These are phyloP conservation scores for Haplographium delicatum DNA, from an alignment of 495 filamentous ascomycete genomes.

Conservation along the genomic window DNA sequence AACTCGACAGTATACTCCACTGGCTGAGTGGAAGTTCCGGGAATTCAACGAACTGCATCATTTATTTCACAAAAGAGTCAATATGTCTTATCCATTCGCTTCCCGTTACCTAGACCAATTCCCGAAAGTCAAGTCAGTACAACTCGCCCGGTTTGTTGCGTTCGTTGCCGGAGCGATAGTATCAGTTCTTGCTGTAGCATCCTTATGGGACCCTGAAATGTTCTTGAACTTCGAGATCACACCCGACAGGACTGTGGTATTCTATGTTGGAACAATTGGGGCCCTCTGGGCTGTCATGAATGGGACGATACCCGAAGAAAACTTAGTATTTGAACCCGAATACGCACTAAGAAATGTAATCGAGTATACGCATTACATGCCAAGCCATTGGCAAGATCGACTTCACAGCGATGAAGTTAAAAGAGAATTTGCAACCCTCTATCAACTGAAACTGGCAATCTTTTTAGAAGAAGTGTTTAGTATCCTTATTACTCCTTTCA, in stretches of 20 bases:
- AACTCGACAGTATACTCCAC: slow-evolving; percentile 81
- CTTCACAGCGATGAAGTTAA: slow-evolving; percentile 83
- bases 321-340: slow-evolving; percentile 86
- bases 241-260: slow-evolving; percentile 72
- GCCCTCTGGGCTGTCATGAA: slow-evolving; percentile 75
- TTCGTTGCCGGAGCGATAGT: slow-evolving; percentile 83
- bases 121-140: slow-evolving; percentile 86
- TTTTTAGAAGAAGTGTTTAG: slow-evolving; percentile 90
- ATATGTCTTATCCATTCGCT: slow-evolving; percentile 94
- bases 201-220: slow-evolving; percentile 81
- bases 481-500: slow-evolving; percentile 85
- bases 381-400: slow-evolving; percentile 79
- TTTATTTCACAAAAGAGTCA: slow-evolving; percentile 78
- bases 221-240: slow-evolving; percentile 91
- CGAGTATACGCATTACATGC: slow-evolving; percentile 85
- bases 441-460: slow-evolving; percentile 82
- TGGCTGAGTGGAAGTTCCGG: slow-evolving; percentile 96
- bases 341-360: slow-evolving; percentile 82
- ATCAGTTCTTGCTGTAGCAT: slow-evolving; percentile 73
- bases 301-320: slow-evolving; percentile 78
- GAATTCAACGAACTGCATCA: slow-evolving; percentile 97
- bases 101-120: slow-evolving; percentile 93
- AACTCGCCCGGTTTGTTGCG: slow-evolving; percentile 73
- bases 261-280: slow-evolving; percentile 70
- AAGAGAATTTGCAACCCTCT: slow-evolving; percentile 79